These are phyloP conservation scores for Barnettozyma salicaria DNA, from an alignment of 805 yeast species.

Conservation along the genomic window DNA sequence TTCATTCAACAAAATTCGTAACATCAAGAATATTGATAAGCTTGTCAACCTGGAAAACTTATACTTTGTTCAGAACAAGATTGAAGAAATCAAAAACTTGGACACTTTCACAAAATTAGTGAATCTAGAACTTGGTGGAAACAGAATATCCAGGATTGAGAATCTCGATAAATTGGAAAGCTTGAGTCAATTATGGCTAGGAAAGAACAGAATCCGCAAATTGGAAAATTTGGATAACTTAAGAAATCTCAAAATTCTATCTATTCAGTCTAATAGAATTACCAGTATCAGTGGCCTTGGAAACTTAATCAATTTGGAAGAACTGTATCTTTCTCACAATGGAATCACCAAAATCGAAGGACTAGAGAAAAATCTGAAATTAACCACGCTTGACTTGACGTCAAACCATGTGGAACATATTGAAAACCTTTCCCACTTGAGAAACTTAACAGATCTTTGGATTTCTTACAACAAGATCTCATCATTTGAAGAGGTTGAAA, in stretches of 20 bases:
- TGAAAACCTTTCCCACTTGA: constrained; percentile 59
- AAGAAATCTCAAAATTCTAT: constrained; percentile 60
- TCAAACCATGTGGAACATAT: constrained; percentile 60
- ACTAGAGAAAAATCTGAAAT: constrained; percentile 59
- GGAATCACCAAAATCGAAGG: constrained; percentile 72
- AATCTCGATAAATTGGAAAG: constrained; percentile 48
- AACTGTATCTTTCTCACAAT: constrained; percentile 83
- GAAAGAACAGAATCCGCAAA: constrained; percentile 69
- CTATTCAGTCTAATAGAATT: constrained; percentile 83
- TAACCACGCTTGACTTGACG: constrained; percentile 76
- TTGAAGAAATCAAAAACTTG: constrained; percentile 63
- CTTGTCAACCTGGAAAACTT: constrained; percentile 58
- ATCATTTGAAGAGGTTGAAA: constrained; percentile 61
- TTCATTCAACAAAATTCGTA: constrained; percentile 83
- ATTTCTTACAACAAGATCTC: constrained; percentile 72
- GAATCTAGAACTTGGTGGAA: constrained; percentile 89
- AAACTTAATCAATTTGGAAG: constrained; percentile 64
- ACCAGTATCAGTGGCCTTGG: constrained; percentile 79
- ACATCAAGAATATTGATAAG: constrained; percentile 69
- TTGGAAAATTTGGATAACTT: constrained; percentile 59
- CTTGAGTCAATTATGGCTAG: constrained; percentile 83
- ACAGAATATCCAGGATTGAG: constrained; percentile 56
- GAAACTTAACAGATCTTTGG: constrained; percentile 87
- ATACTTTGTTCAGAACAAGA: constrained; percentile 85
- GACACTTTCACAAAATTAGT: constrained; percentile 48